Conservation (phyloP, 2,329 filamentous ascomycete species). For the Neoscytalidium dimidiatum region DNA sequence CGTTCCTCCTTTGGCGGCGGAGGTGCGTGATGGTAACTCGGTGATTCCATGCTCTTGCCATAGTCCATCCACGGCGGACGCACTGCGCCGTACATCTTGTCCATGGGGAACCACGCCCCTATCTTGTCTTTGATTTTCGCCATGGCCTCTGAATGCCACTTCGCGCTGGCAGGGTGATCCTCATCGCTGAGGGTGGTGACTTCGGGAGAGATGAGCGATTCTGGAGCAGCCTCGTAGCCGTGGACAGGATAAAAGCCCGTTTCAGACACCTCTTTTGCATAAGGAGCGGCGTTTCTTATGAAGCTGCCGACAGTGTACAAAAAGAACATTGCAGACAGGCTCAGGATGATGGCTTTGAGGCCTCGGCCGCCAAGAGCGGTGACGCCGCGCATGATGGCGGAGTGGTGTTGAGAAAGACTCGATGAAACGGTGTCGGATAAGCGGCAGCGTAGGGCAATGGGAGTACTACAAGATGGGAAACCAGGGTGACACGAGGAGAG, state of each 20-base stretch:
- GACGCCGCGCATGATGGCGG: not conserved
- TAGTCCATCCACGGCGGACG: not conserved
- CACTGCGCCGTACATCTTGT: conserved; percentile 10
- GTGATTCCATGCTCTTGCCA: not conserved
- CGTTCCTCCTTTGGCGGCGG: not conserved
- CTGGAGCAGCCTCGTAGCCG: not conserved
- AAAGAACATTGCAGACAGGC: not conserved
- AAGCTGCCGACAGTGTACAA: not conserved
- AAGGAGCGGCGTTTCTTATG: not conserved
- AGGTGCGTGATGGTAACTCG: not conserved
- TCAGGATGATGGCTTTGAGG: not conserved
- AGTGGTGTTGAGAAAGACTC: not conserved
- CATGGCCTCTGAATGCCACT: conserved; percentile 3
- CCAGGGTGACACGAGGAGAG: not conserved
- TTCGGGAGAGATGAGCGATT: not conserved
- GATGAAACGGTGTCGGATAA: not conserved
- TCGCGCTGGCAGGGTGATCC: not conserved
- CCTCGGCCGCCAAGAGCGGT: not conserved
- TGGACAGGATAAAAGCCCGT: not conserved
- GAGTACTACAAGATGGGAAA: not conserved
- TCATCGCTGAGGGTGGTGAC: not conserved
- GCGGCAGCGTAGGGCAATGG: not conserved
- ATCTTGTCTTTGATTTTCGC: conserved; percentile 6
- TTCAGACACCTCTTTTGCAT: not conserved
- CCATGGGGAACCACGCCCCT: not conserved